phyloP scores from a whole-genome alignment of 1,139 yeast genomes.

The Yamadazyma epiphylla region DNA sequence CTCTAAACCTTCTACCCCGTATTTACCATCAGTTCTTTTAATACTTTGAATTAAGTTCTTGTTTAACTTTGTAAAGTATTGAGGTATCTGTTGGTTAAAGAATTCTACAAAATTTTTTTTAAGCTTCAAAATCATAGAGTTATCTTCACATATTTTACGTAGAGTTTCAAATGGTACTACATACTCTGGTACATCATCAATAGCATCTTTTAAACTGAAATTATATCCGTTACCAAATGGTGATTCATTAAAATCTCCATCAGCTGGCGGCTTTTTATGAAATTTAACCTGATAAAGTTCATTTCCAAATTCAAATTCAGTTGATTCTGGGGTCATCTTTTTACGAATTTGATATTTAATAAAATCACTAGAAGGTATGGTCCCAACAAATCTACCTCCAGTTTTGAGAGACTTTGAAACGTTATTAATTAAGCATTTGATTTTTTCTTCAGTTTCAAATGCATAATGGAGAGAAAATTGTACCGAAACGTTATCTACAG shows the following conservation, averaged over 20 bases:
- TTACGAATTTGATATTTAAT: constrained; percentile 60
- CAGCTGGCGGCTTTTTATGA: constrained; percentile 67
- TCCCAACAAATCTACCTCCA: constrained; percentile 89
- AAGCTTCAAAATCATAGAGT: constrained; percentile 67
- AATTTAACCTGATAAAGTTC: constrained; percentile 77
- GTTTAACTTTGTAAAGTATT: constrained; percentile 55
- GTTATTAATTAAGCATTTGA: constrained; percentile 67
- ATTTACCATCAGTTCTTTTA: constrained; percentile 69
- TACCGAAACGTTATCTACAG: constrained; percentile 83
- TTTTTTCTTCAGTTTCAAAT: constrained; percentile 79
- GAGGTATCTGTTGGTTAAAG: constrained; percentile 75
- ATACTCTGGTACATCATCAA: constrained; percentile 93
- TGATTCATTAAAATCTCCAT: constrained; percentile 59
- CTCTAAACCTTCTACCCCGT: constrained; percentile 87
- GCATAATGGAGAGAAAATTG: constrained; percentile 96
- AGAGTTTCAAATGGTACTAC: constrained; percentile 95
- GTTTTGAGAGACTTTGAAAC: constrained; percentile 69
- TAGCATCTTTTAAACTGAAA: constrained; percentile 86
- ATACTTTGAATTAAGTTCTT: constrained; percentile 68
- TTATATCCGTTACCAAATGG: constrained; percentile 84
- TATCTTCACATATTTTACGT: constrained; percentile 78
- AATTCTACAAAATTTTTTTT: constrained; percentile 79
- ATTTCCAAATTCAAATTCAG: constrained; percentile 72
- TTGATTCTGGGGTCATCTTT: constrained; percentile 39
- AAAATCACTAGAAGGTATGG: constrained; percentile 89